phyloP scores from a whole-genome alignment of 2,329 filamentous ascomycete species.

The Cladosporium sp. region DNA sequence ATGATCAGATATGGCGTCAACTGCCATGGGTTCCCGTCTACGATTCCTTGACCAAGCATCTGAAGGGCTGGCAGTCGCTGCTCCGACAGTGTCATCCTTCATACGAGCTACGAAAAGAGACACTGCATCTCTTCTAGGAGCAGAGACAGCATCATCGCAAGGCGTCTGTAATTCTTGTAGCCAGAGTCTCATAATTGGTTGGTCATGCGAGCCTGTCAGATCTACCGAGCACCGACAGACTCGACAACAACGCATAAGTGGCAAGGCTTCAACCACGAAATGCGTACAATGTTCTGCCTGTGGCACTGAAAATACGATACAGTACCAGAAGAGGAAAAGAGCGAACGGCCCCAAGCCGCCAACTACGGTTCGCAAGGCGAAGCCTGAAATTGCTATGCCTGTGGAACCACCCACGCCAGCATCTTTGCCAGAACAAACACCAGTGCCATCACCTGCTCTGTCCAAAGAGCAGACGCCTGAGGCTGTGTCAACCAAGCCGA shows the following conservation, averaged over 20 bases:
- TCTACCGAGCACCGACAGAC: conserved; percentile 1
- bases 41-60: neutral
- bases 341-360: neutral
- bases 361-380: neutral
- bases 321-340: neutral
- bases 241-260: conserved; percentile 4
- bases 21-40: neutral
- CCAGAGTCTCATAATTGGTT: neutral
- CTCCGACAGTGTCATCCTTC: neutral
- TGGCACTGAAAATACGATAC: neutral
- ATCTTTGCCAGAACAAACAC: neutral
- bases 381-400: neutral
- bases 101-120: neutral
- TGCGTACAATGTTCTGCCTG: conserved; percentile 10
- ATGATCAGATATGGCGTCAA: neutral
- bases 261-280: neutral
- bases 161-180: neutral
- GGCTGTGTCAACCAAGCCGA: neutral
- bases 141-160: neutral
- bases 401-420: neutral
- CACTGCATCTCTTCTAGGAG: neutral
- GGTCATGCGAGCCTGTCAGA: conserved; percentile 2
- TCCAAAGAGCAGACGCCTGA: neutral
- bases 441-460: neutral
- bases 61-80: neutral